phyloP scores from a whole-genome alignment of 768 basidiomycete species.

The Omphalotus guepiniiformis region DNA sequence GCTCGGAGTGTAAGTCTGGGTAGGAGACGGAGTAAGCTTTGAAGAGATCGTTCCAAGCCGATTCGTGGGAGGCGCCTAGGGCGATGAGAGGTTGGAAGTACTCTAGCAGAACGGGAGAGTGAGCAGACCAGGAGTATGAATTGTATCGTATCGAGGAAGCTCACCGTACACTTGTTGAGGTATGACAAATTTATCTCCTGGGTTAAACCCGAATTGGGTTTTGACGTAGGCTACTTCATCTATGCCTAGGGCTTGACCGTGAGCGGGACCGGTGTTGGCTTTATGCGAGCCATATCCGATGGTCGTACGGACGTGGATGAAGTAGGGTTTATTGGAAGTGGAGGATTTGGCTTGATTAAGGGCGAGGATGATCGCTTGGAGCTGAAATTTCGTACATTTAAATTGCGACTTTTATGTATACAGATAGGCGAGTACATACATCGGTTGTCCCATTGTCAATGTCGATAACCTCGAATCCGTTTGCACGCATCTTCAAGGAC shows the following conservation, averaged over 20 bases:
- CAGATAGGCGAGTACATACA: too few relatives aligned
- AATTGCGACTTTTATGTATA: too few relatives aligned
- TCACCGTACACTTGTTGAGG: slow-evolving; percentile 9
- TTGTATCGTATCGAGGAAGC: slow-evolving; percentile 6
- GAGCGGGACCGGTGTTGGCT: slow-evolving; percentile 11
- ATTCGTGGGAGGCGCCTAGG: slow-evolving; percentile 6
- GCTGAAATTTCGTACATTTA: too few relatives aligned
- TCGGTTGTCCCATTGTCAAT: too few relatives aligned
- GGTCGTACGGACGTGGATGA: slow-evolving; percentile 9
- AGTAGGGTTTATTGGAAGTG: not conserved
- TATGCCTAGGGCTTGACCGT: slow-evolving; percentile 8
- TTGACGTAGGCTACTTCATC: slow-evolving; percentile 12
- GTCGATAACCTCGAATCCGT: slow-evolving; percentile 11
- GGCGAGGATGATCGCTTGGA: slow-evolving; percentile 10
- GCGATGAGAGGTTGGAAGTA: too few relatives aligned
- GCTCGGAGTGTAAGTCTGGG: slow-evolving; percentile 10
- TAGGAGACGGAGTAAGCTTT: slow-evolving; percentile 3
- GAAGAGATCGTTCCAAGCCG: slow-evolving; percentile 6
- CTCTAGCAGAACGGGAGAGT: too few relatives aligned
- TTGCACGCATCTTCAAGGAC: slow-evolving; percentile 1
- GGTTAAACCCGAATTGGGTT: slow-evolving; percentile 10
- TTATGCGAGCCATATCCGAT: slow-evolving; percentile 12
- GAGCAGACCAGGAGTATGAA: too few relatives aligned
- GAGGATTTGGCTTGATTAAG: slow-evolving; percentile 1
- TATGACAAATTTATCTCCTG: slow-evolving; percentile 7